Evolutionary conservation across 371 early-diverging fungal genomes (phyloP).

Genomic region (Parasitella parasitica): DNA sequence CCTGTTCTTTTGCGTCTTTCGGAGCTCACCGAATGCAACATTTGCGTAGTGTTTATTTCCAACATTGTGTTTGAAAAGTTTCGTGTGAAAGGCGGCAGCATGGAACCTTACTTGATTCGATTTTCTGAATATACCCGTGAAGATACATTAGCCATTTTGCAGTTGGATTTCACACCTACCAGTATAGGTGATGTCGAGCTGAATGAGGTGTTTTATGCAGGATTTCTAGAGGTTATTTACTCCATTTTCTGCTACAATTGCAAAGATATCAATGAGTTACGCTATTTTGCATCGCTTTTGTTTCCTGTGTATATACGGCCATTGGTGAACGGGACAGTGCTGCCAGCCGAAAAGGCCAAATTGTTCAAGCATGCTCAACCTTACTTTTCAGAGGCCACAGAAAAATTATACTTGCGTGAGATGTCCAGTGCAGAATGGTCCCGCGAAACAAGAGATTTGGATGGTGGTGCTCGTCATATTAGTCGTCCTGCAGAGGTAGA

Average conservation of each 20-base stretch:
- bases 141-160: slow-evolving; percentile 72
- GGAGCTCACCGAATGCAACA: slow-evolving; percentile 63
- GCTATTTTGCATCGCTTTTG: slow-evolving; percentile 74
- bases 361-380: slow-evolving; percentile 73
- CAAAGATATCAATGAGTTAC: slow-evolving; percentile 83
- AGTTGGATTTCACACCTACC: slow-evolving; percentile 59
- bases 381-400: slow-evolving; percentile 76
- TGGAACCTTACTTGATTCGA: slow-evolving; percentile 64
- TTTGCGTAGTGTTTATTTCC: slow-evolving; percentile 73
- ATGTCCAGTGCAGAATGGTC: slow-evolving; percentile 85
- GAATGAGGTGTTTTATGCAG: slow-evolving; percentile 64
- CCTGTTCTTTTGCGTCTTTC: slow-evolving; percentile 69
- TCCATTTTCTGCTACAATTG: slow-evolving; percentile 77
- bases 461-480: neutral
- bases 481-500: slow-evolving; percentile 32
- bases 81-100: slow-evolving; percentile 61
- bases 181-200: slow-evolving; percentile 15
- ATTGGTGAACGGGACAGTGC: slow-evolving; percentile 67
- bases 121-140: slow-evolving; percentile 75
- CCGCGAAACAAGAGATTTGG: slow-evolving; percentile 33
- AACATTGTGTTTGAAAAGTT: slow-evolving; percentile 82
- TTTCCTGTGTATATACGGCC: slow-evolving; percentile 85
- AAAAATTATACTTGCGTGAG: slow-evolving; percentile 82
- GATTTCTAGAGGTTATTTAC: slow-evolving; percentile 73
- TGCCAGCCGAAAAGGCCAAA: slow-evolving; percentile 61